Evolutionary conservation across 176 grass and related monocot species (phyloP), one percentile per base, ranked within the genome.

Genomic region (Alloteropsis semialata): DNA sequence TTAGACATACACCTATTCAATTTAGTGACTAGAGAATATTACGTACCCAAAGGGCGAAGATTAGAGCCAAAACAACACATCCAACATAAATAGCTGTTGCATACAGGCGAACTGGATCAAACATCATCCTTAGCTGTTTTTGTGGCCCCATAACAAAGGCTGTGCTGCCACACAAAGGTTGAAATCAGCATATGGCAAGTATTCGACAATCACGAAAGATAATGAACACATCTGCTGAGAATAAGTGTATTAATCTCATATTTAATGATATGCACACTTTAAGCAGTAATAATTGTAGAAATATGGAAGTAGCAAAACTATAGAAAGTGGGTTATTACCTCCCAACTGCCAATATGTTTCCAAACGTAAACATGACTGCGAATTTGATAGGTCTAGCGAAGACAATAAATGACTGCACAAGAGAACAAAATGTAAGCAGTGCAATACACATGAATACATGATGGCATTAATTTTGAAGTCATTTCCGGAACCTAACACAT

Each of bases 381-480:
- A 98, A 98, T 89, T 98, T 98, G 89, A 98, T 92, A 58, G 91
- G 93, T 61, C 72, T 89, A 46, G 44, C 17, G 28, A 98, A 95
- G 59, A 94, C 91, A 71, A 95, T 16, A 73, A 93, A 87, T 38
- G 93, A 92, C 91, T 98, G 88, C 76, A 75, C 50, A 84, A 77
- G 55, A 36, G 78, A 78, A 49, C 44, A 22, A 81, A 46, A 60
- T 25, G 44, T 88, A 37, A 81, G 79, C 41, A 87, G 2, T 22
- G 32, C 10, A 43, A 16, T 32, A 36, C 38, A 30, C 39, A 65
- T 33, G 46, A n/a, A 36, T 29, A 30, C 39, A 65, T 33, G 46
- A n/a, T 33, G 55, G 0, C 15, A 22, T 22, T 59, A 72, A 61
- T 64, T 81, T 81, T 37, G 76, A 61, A 71, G 15, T 65, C 4